These are phyloP conservation scores for Phylloporus sp. DNA, from an alignment of 768 basidiomycete genomes.

Conservation along the genomic window DNA sequence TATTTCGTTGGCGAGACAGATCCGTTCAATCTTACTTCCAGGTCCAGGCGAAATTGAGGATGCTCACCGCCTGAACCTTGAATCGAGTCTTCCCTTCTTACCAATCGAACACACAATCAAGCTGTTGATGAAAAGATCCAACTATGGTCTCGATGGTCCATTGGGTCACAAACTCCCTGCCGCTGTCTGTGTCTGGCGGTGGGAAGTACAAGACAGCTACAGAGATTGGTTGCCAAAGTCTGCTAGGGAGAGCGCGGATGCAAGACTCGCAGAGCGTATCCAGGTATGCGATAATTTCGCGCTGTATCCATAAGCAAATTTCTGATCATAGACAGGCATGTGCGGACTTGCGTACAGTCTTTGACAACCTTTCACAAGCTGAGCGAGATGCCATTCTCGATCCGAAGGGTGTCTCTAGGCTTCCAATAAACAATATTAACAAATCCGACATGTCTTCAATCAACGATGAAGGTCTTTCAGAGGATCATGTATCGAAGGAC, in stretches of 20 bases:
- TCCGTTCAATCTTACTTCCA: slow-evolving; percentile 67
- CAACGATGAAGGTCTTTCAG: not conserved
- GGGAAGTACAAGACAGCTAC: slow-evolving; percentile 70
- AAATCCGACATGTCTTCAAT: slow-evolving; percentile 11
- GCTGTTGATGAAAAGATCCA: slow-evolving; percentile 58
- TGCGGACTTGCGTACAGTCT: slow-evolving; percentile 48
- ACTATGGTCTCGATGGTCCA: slow-evolving; percentile 70
- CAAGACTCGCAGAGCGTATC: slow-evolving; percentile 57
- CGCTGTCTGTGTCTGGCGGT: slow-evolving; percentile 74
- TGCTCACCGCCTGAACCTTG: slow-evolving; percentile 29
- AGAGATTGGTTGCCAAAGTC: slow-evolving; percentile 66
- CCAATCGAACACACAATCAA: slow-evolving; percentile 65
- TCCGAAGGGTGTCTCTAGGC: slow-evolving; percentile 38
- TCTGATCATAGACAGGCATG: slow-evolving; percentile 47
- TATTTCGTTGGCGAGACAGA: slow-evolving; percentile 57
- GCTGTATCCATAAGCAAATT: not conserved
- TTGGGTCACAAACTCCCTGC: slow-evolving; percentile 54
- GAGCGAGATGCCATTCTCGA: slow-evolving; percentile 57
- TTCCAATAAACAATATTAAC: slow-evolving; percentile 35
- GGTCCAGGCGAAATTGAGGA: slow-evolving; percentile 53
- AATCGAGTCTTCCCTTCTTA: slow-evolving; percentile 39
- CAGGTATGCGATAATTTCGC: slow-evolving; percentile 43
- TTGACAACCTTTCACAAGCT: slow-evolving; percentile 53
- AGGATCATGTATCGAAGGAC: slow-evolving; percentile 29
- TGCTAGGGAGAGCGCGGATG: slow-evolving; percentile 57